Percentiles rank a stretch among this genome's conserved stretches.
These are phyloP conservation scores for Pugionium cornutum DNA, from an alignment of 345 rosid genomes.

Conservation along the genomic window DNA sequence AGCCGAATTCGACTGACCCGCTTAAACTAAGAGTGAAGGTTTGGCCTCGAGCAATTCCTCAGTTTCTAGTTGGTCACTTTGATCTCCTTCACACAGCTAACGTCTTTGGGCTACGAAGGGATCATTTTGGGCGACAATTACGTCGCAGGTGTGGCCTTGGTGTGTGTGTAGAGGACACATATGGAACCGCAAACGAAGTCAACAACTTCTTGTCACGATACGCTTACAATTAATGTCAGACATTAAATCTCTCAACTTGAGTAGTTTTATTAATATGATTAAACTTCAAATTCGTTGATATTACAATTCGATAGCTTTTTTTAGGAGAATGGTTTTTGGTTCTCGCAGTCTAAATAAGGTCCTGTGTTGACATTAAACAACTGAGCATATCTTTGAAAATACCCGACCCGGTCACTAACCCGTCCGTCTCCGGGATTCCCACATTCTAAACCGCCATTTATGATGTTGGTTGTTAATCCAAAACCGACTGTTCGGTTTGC, in stretches of 20 bases:
- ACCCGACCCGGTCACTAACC: conserved; percentile 73
- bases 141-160: conserved; percentile 90
- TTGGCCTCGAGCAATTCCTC: conserved; percentile 96
- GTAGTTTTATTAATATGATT: conserved; percentile 19
- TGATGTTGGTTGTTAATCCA: conserved; percentile 81
- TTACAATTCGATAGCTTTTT: too few species aligned
- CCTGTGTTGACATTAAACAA: conserved; percentile 60
- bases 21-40: conserved; percentile 66
- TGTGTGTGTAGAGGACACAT: conserved; percentile 82
- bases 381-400: conserved; percentile 60
- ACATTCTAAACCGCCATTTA: conserved; percentile 85
- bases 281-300: conserved; percentile 3
- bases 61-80: conserved; percentile 83
- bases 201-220: conserved; percentile 59
- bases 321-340: conserved; percentile 57
- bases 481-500: conserved; percentile 71
- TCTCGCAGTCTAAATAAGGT: conserved; percentile 64
- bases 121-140: conserved; percentile 80
- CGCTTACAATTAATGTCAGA: conserved; percentile 37
- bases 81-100: conserved; percentile 67
- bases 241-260: conserved; percentile 20
- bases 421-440: conserved; percentile 61
- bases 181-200: conserved; percentile 72
- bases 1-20: conserved; percentile 74
- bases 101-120: conserved; percentile 62